Base-by-base conservation (phyloP, 371 early-diverging fungal species). In the Saksenaea oblongispora region DNA sequence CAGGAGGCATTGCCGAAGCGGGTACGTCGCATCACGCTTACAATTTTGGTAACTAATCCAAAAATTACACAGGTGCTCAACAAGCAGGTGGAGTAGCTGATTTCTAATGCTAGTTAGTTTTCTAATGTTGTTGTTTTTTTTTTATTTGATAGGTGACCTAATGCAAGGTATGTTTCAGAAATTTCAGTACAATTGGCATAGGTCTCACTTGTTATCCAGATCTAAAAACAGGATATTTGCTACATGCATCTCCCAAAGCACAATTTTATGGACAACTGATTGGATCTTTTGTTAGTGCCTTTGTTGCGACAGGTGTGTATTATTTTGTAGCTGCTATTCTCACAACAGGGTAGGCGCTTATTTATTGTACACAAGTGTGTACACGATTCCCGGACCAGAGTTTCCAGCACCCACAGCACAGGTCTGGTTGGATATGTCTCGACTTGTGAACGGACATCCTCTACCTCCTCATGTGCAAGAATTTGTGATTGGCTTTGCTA, bases 241-340 rank as follows among this genome's bases (percentile, higher is more conserved):
- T 95, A 26, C 83, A 84, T 27, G 94, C 94, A 1, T 88, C 91
- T 0, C 95, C 95, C 1, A 85, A 88, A 59, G 89, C 94, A 0
- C 94, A 94, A 73, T 94, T 95, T 72, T 87, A 84, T 62, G 95
- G 89, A 0, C 95, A 95, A 66, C 69, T 92, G 78, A 83, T 93
- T 44, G 94, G 94, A 0, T 91, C 92, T 10, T 72, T 93, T 27
- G 83, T 89, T 36, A 90, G 82, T 63, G 79, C 70, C 0, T 73
- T 81, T 59, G 62, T 73, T 56, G 75, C 82, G 4, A 73, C 82
- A 59, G 77, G 73, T 69, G 62, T 47, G 44, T 3, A 15, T 41
- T n/a, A 34, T 0, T n/a, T 82, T n/a, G 81, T 83, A 18, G 17
- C 17, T 44, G 36, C 47, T 31, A 24, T 47, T 11, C 24, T 60